Percentiles rank a stretch among this genome's conserved stretches.
Evolutionary conservation across 305 asterid species (phyloP).

Genomic region (Fraxinus sp.): DNA sequence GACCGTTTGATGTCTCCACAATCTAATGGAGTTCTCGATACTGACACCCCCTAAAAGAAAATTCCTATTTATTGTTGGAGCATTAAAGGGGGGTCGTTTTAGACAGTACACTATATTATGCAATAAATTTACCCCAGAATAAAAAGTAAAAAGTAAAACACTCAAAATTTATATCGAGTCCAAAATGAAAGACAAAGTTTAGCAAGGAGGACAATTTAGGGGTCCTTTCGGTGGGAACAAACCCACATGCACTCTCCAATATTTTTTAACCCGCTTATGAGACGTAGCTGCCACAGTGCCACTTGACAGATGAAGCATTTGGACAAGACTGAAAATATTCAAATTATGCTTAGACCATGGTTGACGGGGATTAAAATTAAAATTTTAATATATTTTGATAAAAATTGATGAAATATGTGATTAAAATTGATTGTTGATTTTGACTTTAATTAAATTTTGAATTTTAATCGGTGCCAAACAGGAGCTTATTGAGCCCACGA

Average conservation of each 20-base stretch:
- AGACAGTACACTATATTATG: background rate
- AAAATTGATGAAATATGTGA: too few species aligned
- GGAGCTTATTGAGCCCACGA: too few species aligned
- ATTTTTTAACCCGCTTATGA: conserved; percentile 17
- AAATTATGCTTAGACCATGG: too few species aligned
- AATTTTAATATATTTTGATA: too few species aligned
- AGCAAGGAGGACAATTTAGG: conserved; percentile 23
- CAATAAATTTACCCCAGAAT: background rate
- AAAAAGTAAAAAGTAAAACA: background rate
- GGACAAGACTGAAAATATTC: background rate
- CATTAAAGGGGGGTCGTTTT: background rate
- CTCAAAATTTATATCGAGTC: conserved; percentile 9
- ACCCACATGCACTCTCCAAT: conserved; percentile 40
- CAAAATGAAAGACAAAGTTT: conserved; percentile 29
- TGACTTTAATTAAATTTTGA: too few species aligned
- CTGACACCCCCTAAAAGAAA: background rate
- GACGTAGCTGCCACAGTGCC: background rate
- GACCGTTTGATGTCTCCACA: background rate
- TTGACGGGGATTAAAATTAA: too few species aligned
- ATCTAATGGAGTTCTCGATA: background rate
- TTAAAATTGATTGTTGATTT: too few species aligned
- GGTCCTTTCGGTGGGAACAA: conserved; percentile 48
- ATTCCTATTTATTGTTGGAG: background rate
- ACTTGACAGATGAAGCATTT: background rate
- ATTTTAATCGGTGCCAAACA: too few species aligned